A percentile compares a stretch with the other conserved stretches of the same genome.
These are phyloP conservation scores for Cladosporium cucumerinum DNA, from an alignment of 2,329 filamentous ascomycete genomes.

Conservation along the genomic window DNA sequence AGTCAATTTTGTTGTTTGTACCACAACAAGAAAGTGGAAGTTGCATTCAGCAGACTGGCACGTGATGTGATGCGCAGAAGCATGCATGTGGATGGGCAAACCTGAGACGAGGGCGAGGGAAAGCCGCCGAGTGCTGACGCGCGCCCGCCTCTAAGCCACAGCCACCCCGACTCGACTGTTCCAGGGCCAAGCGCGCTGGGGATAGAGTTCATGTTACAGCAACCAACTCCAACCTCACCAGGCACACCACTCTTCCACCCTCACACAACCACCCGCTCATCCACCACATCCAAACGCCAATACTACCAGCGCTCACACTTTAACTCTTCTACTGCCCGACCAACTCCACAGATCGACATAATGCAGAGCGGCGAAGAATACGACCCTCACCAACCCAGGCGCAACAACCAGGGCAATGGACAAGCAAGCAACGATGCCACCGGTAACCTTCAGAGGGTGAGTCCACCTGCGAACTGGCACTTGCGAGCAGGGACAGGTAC, in stretches of 20 bases:
- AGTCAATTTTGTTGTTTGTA: neutral
- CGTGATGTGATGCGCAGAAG: neutral
- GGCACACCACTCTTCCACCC: neutral
- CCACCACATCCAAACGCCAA: neutral
- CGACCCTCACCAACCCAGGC: conserved; percentile 4
- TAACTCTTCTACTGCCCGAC: neutral
- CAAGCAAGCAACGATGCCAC: neutral
- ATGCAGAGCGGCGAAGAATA: neutral
- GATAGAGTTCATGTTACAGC: conserved; percentile 1
- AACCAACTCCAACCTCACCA: neutral
- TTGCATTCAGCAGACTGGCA: neutral
- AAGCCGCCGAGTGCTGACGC: neutral
- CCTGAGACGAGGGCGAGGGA: neutral
- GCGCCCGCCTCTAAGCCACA: neutral
- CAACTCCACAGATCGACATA: neutral
- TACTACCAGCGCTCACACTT: neutral
- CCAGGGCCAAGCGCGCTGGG: conserved; percentile 1
- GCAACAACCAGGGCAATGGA: too few species aligned
- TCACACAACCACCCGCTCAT: neutral
- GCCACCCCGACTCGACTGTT: neutral
- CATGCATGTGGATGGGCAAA: neutral
- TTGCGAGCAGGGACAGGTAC: neutral
- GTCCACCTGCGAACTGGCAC: neutral
- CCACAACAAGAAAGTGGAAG: neutral
- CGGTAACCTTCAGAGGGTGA: too few species aligned